Evolutionary conservation across 2,329 filamentous ascomycete species (phyloP), one percentile per base, ranked within the genome.

Genomic region (Stemphylium vesicarium): DNA sequence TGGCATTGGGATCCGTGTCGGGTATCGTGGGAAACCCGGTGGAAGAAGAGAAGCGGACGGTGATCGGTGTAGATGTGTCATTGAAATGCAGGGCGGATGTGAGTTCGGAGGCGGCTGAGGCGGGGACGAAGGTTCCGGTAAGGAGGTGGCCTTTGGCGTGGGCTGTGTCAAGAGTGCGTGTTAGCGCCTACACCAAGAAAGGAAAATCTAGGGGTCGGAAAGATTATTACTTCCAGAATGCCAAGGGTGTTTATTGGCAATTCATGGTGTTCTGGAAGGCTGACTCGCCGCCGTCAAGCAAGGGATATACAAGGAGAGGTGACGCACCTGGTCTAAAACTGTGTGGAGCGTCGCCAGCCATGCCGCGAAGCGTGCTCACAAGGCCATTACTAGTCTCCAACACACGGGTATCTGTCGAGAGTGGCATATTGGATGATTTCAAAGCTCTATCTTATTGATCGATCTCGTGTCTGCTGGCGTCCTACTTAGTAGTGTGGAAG

Each of bases 81-180:
- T 71, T 78, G 69, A 85, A 82, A 66, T 85, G 82, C 3, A 75
- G 74, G 7, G 82, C 82, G 16, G 56, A 74, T 29, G 78, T 80
- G 16, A 86, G 79, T 8, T 67, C 60, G 3, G 73, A 64, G 12
- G 82, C 82, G 35, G 70, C 64, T 0, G 72, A 3, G 2, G 78
- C 78, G 3, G 84, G 83, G 1, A 72, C 80, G 69, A 86, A 86
- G 18, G 74, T 81, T 29, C 84, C 84, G 6, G 70, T 80, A 10
- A 84, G 68, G 33, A 85, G 75, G 26, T 78, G 69, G 11, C 84
- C 84, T 71, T 82, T 80, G 15, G 83, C 83, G 57, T 87, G 84
- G 9, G 82, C 83, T 83, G 18, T 4, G 53, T 37, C 33, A 1
- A 32, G 5, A 43, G 45, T 58, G 55, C 10, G 5, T 24, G 45